Conservation (phyloP, 2,329 filamentous ascomycete species). For the Phialophora chinensis region DNA sequence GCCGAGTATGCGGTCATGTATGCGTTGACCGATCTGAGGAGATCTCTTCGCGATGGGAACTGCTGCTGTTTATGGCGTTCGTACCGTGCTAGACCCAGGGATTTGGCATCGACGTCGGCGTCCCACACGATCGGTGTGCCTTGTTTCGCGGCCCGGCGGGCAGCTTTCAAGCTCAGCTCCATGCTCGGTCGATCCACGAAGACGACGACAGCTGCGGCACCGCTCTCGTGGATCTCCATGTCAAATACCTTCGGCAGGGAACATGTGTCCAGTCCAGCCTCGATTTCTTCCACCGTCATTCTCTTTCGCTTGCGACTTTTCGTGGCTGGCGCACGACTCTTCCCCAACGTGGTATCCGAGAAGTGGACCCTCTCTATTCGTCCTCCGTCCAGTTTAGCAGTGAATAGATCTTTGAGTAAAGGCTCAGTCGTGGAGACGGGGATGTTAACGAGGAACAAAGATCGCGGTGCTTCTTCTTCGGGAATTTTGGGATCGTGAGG, state of each 20-base stretch:
- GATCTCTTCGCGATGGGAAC: slow-evolving; percentile 69
- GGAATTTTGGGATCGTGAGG: slow-evolving; percentile 80
- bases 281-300: slow-evolving; percentile 55
- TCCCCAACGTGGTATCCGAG: slow-evolving; percentile 46
- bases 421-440: slow-evolving; percentile 81
- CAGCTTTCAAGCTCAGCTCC: slow-evolving; percentile 77
- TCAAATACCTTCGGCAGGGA: slow-evolving; percentile 76
- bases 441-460: slow-evolving; percentile 88
- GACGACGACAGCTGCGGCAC: slow-evolving; percentile 78
- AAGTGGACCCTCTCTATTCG: slow-evolving; percentile 80
- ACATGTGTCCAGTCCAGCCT: slow-evolving; percentile 63
- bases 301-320: slow-evolving; percentile 62
- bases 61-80: slow-evolving; percentile 72
- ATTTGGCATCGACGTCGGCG: slow-evolving; percentile 62
- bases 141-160: slow-evolving; percentile 63
- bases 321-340: slow-evolving; percentile 19
- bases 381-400: slow-evolving; percentile 74
- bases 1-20: slow-evolving; percentile 82
- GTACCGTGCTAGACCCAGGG: slow-evolving; percentile 60
- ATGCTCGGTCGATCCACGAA: slow-evolving; percentile 84
- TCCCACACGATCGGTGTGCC: slow-evolving; percentile 72
- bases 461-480: slow-evolving; percentile 74
- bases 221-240: slow-evolving; percentile 71
- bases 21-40: slow-evolving; percentile 78
- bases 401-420: slow-evolving; percentile 78